Evolutionary conservation across 1,284 basidiomycete species (phyloP).

Genomic region (Ceratobasidium sp.): DNA sequence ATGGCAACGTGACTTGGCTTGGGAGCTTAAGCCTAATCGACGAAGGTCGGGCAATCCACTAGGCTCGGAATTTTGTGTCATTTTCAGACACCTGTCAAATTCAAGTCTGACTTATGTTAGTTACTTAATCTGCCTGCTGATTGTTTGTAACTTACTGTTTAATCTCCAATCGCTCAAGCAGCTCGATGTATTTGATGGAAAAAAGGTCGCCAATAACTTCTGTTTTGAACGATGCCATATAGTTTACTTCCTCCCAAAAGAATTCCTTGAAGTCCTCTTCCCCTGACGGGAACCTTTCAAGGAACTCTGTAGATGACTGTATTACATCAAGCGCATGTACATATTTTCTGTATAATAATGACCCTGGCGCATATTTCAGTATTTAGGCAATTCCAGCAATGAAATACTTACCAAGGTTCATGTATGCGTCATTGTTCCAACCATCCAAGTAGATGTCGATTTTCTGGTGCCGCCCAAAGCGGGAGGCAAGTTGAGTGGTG

Average conservation of each 20-base stretch:
- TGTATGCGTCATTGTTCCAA: background rate
- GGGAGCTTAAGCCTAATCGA: background rate
- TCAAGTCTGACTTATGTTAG: no score
- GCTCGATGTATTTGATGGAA: background rate
- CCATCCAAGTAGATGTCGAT: slow-evolving; percentile 42
- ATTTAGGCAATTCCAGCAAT: background rate
- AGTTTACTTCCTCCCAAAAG: background rate
- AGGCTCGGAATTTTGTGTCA: no score
- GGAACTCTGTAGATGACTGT: background rate
- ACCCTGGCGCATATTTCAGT: background rate
- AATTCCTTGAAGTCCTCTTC: background rate
- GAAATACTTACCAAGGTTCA: background rate
- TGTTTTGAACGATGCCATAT: background rate
- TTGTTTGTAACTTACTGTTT: background rate
- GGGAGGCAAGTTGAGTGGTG: slow-evolving; percentile 42
- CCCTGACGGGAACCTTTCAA: background rate
- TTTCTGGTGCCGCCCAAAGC: slow-evolving; percentile 46
- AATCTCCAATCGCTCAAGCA: background rate
- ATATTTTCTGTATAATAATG: slow-evolving; percentile 1
- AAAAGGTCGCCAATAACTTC: background rate
- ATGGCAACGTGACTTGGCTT: background rate
- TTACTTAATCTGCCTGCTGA: no score
- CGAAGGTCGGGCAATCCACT: background rate
- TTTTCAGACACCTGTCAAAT: no score
- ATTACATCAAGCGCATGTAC: background rate